A percentile compares a stretch with the other conserved stretches of the same genome.
Evolutionary conservation across 2,329 filamentous ascomycete genomes (phyloP).

Genomic region (Xenoacremonium recifei): DNA sequence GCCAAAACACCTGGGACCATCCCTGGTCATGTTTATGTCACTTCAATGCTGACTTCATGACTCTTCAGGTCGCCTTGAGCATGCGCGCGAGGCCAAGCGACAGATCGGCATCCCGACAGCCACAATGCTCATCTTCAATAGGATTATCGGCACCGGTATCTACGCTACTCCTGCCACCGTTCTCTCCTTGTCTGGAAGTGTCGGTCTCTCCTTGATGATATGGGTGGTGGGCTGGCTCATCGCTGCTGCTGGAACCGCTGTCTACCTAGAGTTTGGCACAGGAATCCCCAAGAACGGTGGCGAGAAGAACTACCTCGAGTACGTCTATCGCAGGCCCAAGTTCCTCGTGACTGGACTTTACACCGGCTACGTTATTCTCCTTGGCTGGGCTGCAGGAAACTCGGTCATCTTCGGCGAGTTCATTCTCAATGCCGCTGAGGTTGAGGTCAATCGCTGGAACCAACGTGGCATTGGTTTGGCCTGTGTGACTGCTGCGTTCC

Average conservation of each 20-base stretch:
- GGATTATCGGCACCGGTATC: slow-evolving; percentile 66
- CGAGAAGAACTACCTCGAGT: slow-evolving; percentile 68
- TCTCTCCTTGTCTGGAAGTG: slow-evolving; percentile 54
- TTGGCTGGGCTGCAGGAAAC: slow-evolving; percentile 66
- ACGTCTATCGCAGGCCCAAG: slow-evolving; percentile 57
- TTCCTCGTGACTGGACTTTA: slow-evolving; percentile 63
- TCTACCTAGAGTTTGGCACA: slow-evolving; percentile 66
- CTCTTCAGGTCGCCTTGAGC: slow-evolving; percentile 31
- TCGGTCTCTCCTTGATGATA: slow-evolving; percentile 61
- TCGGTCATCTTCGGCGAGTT: slow-evolving; percentile 71
- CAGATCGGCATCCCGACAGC: slow-evolving; percentile 57
- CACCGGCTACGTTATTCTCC: slow-evolving; percentile 59
- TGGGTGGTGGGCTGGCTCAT: slow-evolving; percentile 64
- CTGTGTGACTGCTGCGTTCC: slow-evolving; percentile 62
- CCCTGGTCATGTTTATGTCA: not conserved
- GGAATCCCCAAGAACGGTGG: slow-evolving; percentile 63
- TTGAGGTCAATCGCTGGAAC: slow-evolving; percentile 64
- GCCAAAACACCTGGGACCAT: not conserved
- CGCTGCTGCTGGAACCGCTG: slow-evolving; percentile 59
- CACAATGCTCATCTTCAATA: slow-evolving; percentile 61
- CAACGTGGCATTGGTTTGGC: slow-evolving; percentile 65
- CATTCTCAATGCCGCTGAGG: slow-evolving; percentile 62
- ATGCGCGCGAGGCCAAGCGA: slow-evolving; percentile 47
- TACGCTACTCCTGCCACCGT: slow-evolving; percentile 63
- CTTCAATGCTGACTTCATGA: slow-evolving; percentile 2